A percentile compares a stretch with the other conserved stretches of the same genome.
phyloP scores from a whole-genome alignment of 192 early-diverging fungal species.

The Coemansia sp. region DNA sequence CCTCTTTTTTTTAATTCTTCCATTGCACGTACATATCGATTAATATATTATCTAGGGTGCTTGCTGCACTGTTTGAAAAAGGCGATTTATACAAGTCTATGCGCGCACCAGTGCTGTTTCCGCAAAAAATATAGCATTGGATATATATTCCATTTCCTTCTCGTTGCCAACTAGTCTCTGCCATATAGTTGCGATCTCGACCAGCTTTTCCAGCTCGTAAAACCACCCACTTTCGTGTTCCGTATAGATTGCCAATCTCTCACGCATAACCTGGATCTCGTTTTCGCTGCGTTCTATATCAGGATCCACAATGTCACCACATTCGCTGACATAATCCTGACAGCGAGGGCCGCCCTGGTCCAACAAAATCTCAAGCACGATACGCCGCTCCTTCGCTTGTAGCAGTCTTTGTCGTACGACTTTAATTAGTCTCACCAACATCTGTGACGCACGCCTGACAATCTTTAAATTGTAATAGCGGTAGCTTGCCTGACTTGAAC shows the following conservation, averaged over 20 bases:
- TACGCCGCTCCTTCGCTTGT: slow-evolving; percentile 31
- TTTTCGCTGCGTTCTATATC: slow-evolving; percentile 12
- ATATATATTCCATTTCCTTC: not conserved
- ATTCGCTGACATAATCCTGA: slow-evolving; percentile 5
- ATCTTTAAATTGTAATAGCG: slow-evolving; percentile 40
- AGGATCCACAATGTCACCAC: not conserved
- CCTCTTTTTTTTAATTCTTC: not conserved
- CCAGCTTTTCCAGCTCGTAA: slow-evolving; percentile 21
- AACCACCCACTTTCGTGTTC: slow-evolving; percentile 43
- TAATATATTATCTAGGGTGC: not conserved
- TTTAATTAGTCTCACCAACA: slow-evolving; percentile 23
- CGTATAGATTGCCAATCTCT: slow-evolving; percentile 28
- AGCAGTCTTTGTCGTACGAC: slow-evolving; percentile 18
- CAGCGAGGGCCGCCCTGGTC: slow-evolving; percentile 8
- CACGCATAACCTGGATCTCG: slow-evolving; percentile 35
- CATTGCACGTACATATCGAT: not conserved
- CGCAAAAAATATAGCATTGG: not conserved
- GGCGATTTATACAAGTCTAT: not conserved
- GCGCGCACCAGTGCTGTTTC: not conserved
- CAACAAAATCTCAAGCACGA: slow-evolving; percentile 30
- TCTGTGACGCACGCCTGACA: slow-evolving; percentile 7
- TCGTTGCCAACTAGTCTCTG: not conserved
- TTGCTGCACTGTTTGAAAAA: not conserved
- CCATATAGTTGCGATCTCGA: slow-evolving; percentile 22
- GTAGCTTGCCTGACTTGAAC: slow-evolving; percentile 1